Evolutionary conservation across 1,284 basidiomycete species (phyloP).

Genomic region (Papiliotrema flavescens): DNA sequence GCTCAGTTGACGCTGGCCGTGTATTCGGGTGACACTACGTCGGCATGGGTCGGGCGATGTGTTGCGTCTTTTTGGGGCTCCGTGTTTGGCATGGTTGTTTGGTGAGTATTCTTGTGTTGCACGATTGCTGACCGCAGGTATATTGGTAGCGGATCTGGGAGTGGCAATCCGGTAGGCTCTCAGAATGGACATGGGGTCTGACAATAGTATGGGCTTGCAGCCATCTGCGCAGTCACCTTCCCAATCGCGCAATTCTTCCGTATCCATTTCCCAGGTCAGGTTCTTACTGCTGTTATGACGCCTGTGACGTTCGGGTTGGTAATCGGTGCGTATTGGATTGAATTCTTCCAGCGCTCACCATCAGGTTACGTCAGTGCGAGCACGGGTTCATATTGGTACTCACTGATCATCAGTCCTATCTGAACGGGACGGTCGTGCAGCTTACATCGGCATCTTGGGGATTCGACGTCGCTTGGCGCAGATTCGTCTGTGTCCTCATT

Average conservation of each 20-base stretch:
- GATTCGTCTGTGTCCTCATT: slow-evolving; percentile 47
- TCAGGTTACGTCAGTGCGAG: slow-evolving; percentile 22
- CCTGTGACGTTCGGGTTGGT: slow-evolving; percentile 69
- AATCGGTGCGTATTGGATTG: slow-evolving; percentile 55
- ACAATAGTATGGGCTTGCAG: slow-evolving; percentile 62
- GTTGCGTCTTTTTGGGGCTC: slow-evolving; percentile 68
- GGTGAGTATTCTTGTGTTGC: slow-evolving; percentile 60
- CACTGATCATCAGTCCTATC: slow-evolving; percentile 27
- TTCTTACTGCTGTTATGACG: slow-evolving; percentile 64
- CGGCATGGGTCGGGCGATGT: slow-evolving; percentile 62
- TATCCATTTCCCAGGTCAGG: slow-evolving; percentile 69
- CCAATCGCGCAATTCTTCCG: slow-evolving; percentile 59
- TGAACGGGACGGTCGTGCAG: slow-evolving; percentile 40
- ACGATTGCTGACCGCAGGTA: slow-evolving; percentile 55
- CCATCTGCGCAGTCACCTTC: slow-evolving; percentile 64
- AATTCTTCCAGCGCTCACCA: neutral
- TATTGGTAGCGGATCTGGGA: slow-evolving; percentile 62
- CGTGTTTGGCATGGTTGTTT: slow-evolving; percentile 56
- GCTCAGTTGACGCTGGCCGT: slow-evolving; percentile 35
- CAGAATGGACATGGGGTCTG: neutral
- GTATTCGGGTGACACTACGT: slow-evolving; percentile 64
- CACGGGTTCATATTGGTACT: neutral
- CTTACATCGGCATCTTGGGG: slow-evolving; percentile 46
- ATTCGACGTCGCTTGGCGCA: slow-evolving; percentile 52
- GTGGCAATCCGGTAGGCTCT: slow-evolving; percentile 58